Evolutionary conservation across 305 asterid species (phyloP).

Genomic region (Ilex paraguariensis): DNA sequence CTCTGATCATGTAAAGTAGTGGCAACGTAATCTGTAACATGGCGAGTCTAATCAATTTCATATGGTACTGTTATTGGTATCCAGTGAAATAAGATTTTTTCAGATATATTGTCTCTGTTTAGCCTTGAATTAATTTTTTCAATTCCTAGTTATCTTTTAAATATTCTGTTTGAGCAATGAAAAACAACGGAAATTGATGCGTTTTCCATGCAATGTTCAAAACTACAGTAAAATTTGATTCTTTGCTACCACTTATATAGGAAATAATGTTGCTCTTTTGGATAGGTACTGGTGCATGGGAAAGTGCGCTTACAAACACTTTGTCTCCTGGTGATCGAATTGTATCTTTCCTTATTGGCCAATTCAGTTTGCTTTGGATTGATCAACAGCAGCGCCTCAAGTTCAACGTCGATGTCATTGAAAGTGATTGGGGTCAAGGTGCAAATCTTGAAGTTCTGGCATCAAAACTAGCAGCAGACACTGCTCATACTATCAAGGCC

Average conservation of each 20-base stretch:
- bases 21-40: no score
- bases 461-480: conserved; percentile 72
- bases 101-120: no score
- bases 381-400: conserved; percentile 95
- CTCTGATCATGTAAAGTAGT: no score
- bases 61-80: no score
- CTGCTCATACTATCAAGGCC: conserved; percentile 82
- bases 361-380: conserved; percentile 97
- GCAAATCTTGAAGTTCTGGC: conserved; percentile 81
- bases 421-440: conserved; percentile 96
- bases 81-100: no score
- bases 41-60: no score
- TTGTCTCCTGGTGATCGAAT: conserved; percentile 89
- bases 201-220: no score
- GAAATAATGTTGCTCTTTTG: conserved; percentile 10
- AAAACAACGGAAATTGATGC: no score
- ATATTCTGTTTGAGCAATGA: no score
- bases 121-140: no score
- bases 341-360: conserved; percentile 86
- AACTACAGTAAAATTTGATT: no score
- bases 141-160: no score
- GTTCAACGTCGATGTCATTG: conserved; percentile 88
- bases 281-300: conserved; percentile 99
- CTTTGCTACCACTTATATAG: conserved; percentile 1
- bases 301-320: conserved; percentile 97